phyloP scores from a whole-genome alignment of 208 protist species.

The Leishmania tarentolae region DNA sequence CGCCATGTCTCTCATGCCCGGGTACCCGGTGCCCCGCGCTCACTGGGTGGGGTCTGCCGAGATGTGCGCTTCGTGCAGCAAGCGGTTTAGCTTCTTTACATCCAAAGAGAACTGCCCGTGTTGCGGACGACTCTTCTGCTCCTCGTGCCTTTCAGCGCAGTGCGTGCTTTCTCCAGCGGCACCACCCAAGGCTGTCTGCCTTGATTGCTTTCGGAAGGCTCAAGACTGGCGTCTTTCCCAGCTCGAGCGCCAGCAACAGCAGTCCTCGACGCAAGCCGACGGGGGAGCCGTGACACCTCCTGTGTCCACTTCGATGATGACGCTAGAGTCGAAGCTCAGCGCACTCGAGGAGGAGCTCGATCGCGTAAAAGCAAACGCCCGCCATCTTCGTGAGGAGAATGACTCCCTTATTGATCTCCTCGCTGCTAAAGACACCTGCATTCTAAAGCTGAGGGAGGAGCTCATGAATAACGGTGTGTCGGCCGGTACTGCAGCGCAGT shows the following conservation, averaged over 20 bases:
- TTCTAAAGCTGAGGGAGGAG: conserved; percentile 17
- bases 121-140: conserved; percentile 67
- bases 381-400: conserved; percentile 48
- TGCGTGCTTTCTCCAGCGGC: conserved; percentile 35
- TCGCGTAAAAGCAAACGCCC: conserved; percentile 15
- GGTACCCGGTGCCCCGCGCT: conserved; percentile 41
- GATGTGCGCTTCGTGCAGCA: conserved; percentile 55
- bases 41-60: conserved; percentile 41
- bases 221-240: conserved; percentile 34
- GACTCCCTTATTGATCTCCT: conserved; percentile 17
- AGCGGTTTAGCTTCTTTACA: conserved; percentile 53
- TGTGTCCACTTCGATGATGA: neutral
- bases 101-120: conserved; percentile 64
- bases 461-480: conserved; percentile 1
- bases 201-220: conserved; percentile 63
- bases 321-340: conserved; percentile 5
- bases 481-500: neutral
- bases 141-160: conserved; percentile 58
- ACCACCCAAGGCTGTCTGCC: conserved; percentile 41
- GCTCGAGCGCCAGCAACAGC: neutral
- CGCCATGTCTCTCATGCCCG: conserved; percentile 26
- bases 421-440: conserved; percentile 21
- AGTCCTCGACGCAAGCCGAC: neutral
- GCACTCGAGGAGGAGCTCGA: conserved; percentile 26
- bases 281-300: neutral